These are phyloP conservation scores for Nicotiana rustica DNA, from an alignment of 305 asterid species.

Conservation along the genomic window DNA sequence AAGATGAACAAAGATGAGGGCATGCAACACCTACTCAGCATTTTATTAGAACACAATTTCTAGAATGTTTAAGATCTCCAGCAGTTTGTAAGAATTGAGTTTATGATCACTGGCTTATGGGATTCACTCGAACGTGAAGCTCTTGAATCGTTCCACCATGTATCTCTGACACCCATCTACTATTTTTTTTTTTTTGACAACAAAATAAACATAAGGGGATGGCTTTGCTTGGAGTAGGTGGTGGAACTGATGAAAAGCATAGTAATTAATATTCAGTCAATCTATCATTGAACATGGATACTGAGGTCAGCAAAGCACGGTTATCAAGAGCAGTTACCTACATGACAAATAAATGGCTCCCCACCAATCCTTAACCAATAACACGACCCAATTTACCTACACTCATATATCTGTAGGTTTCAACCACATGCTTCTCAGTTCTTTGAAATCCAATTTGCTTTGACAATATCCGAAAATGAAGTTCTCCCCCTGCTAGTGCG, in stretches of 20 bases:
- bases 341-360: neutral
- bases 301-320: neutral
- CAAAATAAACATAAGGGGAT: neutral
- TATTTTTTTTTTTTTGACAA: neutral
- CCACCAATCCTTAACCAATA: neutral
- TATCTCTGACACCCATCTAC: neutral
- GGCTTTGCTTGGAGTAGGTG: neutral
- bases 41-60: neutral
- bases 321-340: neutral
- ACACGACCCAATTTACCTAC: neutral
- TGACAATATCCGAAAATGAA: neutral
- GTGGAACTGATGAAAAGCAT: neutral
- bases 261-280: neutral
- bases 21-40: neutral
- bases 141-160: slow-evolving; percentile 1
- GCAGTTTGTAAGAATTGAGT: neutral
- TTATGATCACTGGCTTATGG: neutral
- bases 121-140: neutral
- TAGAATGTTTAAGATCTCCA: neutral
- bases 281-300: neutral
- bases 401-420: neutral
- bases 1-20: slow-evolving; percentile 10
- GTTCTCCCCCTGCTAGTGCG: neutral
- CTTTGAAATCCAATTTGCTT: neutral
- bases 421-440: neutral